phyloP scores from a whole-genome alignment of 1,284 basidiomycete species.

The Cryptococcus hybrid region DNA sequence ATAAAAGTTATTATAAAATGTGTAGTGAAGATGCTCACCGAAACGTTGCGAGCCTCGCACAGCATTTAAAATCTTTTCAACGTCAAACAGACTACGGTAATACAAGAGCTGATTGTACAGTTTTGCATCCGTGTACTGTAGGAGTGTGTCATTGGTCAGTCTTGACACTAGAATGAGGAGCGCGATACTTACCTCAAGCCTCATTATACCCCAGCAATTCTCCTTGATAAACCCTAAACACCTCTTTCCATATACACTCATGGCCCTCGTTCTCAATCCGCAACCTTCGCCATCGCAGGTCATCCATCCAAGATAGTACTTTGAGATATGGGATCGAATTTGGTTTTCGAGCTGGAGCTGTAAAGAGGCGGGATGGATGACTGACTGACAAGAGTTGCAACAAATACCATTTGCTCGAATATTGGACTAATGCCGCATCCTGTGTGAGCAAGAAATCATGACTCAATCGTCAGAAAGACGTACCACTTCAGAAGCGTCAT shows the following conservation, averaged over 20 bases:
- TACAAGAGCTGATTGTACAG: conserved; percentile 86
- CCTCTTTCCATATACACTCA: conserved; percentile 83
- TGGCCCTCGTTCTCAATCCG: conserved; percentile 73
- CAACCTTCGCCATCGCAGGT: conserved; percentile 86
- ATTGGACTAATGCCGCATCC: background rate
- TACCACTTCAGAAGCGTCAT: conserved; percentile 19
- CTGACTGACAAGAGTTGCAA: conserved; percentile 59
- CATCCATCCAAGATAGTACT: conserved; percentile 87
- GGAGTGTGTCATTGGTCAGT: background rate
- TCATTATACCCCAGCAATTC: conserved; percentile 66
- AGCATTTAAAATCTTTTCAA: conserved; percentile 61
- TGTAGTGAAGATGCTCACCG: conserved; percentile 52
- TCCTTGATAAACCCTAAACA: conserved; percentile 59
- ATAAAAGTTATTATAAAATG: background rate
- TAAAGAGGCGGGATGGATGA: conserved; percentile 62
- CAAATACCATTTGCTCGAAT: conserved; percentile 54
- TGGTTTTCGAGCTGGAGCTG: conserved; percentile 82
- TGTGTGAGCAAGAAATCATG: background rate
- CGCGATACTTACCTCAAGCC: conserved; percentile 64
- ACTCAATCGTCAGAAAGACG: conserved; percentile 22
- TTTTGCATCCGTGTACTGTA: conserved; percentile 74
- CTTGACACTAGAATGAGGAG: background rate
- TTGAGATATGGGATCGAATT: conserved; percentile 71
- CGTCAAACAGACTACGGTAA: conserved; percentile 73
- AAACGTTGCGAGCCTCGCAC: conserved; percentile 55